phyloP scores from a whole-genome alignment of 805 yeast species.

The Cyberlindnera saturnus region DNA sequence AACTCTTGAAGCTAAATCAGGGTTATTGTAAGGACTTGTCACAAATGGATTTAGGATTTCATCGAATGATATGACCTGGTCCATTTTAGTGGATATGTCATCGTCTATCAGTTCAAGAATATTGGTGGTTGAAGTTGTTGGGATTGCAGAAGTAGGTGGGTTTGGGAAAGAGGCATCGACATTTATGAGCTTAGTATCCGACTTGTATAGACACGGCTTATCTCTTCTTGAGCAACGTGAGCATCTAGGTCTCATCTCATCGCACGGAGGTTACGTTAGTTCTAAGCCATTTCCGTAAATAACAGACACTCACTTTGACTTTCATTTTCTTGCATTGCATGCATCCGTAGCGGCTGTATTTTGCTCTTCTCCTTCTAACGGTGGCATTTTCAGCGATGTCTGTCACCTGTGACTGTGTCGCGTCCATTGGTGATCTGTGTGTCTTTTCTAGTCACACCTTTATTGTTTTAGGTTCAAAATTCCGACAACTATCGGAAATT shows the following conservation, averaged over 20 bases:
- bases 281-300: not conserved
- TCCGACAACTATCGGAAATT: too few species aligned
- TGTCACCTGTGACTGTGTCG: not conserved
- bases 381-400: not conserved
- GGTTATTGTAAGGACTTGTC: conserved; percentile 1
- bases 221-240: conserved; percentile 9
- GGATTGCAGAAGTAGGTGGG: too few species aligned
- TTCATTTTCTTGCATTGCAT: conserved; percentile 37
- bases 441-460: too few species aligned
- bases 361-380: conserved; percentile 10
- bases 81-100: conserved; percentile 16
- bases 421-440: conserved; percentile 4
- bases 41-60: not conserved
- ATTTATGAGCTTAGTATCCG: not conserved
- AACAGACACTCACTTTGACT: conserved; percentile 24
- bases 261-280: conserved; percentile 7
- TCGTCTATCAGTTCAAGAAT: conserved; percentile 15
- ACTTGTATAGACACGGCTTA: conserved; percentile 5
- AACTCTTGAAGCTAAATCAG: conserved; percentile 4
- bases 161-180: too few species aligned
- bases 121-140: not conserved
- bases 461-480: too few species aligned
- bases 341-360: conserved; percentile 31
- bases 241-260: conserved; percentile 13
- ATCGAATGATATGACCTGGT: conserved; percentile 7